Conservation (phyloP, 768 basidiomycete species). For the Tulasnella calospora region DNA sequence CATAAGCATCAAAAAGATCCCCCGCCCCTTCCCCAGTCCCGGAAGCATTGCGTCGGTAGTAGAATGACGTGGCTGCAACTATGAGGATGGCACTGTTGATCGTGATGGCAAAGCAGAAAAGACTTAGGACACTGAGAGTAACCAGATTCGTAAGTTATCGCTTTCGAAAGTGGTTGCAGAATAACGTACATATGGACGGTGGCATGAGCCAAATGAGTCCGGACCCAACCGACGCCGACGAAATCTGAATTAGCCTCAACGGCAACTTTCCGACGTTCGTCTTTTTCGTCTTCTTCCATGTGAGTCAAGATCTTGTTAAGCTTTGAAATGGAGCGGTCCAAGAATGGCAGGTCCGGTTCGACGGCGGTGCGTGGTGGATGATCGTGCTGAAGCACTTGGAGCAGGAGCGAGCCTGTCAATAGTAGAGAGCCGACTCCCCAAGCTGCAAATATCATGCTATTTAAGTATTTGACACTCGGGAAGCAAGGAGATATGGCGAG, state of each 20-base stretch:
- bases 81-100: no score
- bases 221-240: not conserved
- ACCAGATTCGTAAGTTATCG: no score
- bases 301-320: not conserved
- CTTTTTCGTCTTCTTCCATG: not conserved
- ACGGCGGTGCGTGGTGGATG: conserved; percentile 2
- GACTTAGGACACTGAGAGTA: no score
- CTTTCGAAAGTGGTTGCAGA: no score
- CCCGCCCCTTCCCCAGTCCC: no score
- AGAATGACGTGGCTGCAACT: no score
- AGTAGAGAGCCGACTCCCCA: conserved; percentile 19
- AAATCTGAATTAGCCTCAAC: not conserved
- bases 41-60: no score
- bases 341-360: not conserved
- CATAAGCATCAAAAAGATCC: no score
- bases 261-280: not conserved
- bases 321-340: not conserved
- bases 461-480: not conserved
- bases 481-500: no score
- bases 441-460: not conserved
- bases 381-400: not conserved
- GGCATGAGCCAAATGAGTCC: no score
- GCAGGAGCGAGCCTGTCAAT: conserved; percentile 2
- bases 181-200: no score
- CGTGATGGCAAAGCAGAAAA: no score